A percentile compares a stretch with the other conserved stretches of the same genome.
phyloP scores from a whole-genome alignment of 176 grass and related monocot species.

The Rhynchospora breviuscula region DNA sequence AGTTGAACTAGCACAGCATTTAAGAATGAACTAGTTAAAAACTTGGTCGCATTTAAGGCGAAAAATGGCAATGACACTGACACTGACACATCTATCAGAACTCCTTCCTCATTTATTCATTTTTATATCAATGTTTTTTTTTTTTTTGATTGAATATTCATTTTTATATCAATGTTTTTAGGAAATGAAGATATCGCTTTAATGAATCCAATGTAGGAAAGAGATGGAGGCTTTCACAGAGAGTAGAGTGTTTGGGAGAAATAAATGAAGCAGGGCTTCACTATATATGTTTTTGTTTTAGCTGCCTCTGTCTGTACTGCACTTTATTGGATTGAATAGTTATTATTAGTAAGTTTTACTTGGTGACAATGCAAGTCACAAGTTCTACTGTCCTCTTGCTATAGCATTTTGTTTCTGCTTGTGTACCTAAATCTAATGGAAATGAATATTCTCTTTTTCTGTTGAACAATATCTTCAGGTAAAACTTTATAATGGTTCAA shows the following conservation, averaged over 20 bases:
- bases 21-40: background rate
- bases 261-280: constrained; percentile 17
- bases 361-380: background rate
- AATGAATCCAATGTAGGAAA: background rate
- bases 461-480: no score
- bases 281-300: background rate
- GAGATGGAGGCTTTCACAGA: background rate
- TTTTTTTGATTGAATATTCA: no score
- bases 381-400: background rate
- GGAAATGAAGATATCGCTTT: constrained; percentile 21
- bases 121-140: background rate
- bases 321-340: background rate
- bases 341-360: background rate
- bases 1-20: background rate
- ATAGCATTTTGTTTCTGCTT: background rate
- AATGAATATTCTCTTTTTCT: no score
- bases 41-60: background rate
- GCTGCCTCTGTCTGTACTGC: background rate
- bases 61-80: background rate
- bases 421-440: no score
- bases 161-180: background rate
- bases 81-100: background rate
- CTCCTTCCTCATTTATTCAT: background rate
- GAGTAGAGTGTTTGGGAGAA: background rate
- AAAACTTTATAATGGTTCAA: no score